Evolutionary conservation across 2,329 filamentous ascomycete genomes (phyloP).

Genomic region (Clonostachys rhizophaga): DNA sequence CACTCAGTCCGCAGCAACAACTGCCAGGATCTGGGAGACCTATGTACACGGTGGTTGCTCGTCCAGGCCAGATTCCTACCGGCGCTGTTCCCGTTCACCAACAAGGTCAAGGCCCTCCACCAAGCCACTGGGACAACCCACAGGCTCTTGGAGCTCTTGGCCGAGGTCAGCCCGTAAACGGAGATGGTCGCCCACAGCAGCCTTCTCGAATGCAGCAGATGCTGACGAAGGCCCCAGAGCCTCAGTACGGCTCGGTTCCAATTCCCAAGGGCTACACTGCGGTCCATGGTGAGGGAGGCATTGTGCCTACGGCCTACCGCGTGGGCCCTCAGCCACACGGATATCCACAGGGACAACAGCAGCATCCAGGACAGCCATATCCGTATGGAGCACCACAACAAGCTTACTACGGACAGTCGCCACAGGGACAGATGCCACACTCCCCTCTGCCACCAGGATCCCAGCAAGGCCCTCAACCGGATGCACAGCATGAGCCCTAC

Average conservation of each 20-base stretch:
- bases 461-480: too few species aligned
- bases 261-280: conserved; percentile 27
- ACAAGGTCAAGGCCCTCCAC: not conserved
- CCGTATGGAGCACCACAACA: conserved; percentile 5
- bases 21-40: conserved; percentile 1
- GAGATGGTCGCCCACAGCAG: not conserved
- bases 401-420: conserved; percentile 1
- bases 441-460: too few species aligned
- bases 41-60: not conserved
- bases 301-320: conserved; percentile 19
- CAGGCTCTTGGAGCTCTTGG: not conserved
- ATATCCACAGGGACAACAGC: conserved; percentile 6
- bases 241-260: conserved; percentile 27
- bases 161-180: not conserved
- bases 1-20: conserved; percentile 1
- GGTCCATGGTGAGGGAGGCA: conserved; percentile 27
- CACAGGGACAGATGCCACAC: not conserved
- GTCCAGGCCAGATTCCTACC: too few species aligned
- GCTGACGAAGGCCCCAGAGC: conserved; percentile 12
- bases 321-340: conserved; percentile 9
- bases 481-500: too few species aligned
- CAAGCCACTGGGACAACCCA: not conserved
- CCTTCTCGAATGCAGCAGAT: conserved; percentile 4
- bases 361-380: conserved; percentile 1
- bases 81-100: too few species aligned